Evolutionary conservation across 192 early-diverging fungal genomes (phyloP).

Genomic region (Rhizophagus clarus): DNA sequence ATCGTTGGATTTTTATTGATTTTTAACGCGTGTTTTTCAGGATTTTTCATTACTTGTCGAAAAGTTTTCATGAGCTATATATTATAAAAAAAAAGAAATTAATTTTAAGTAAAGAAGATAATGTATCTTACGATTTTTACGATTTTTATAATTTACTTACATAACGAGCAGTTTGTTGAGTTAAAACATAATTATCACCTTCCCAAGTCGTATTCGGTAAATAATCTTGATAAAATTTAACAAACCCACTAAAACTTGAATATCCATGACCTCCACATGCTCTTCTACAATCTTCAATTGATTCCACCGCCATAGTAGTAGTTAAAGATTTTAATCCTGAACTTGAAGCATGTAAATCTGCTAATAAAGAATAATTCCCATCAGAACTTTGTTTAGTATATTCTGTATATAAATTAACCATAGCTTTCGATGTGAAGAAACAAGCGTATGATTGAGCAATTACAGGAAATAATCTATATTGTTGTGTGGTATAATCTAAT

Average conservation of each 20-base stretch:
- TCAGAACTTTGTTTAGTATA: constrained; percentile 56
- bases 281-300: constrained; percentile 71
- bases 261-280: constrained; percentile 80
- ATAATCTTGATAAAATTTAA: constrained; percentile 64
- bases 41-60: not conserved
- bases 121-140: too few relatives aligned
- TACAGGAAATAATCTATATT: constrained; percentile 70
- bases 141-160: constrained; percentile 37
- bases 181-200: constrained; percentile 85
- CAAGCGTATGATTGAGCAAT: constrained; percentile 77
- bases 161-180: constrained; percentile 84
- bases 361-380: too few relatives aligned
- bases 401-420: constrained; percentile 69
- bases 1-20: constrained; percentile 27
- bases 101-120: too few relatives aligned
- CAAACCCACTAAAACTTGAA: constrained; percentile 71
- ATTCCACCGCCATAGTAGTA: constrained; percentile 67
- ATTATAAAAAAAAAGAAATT: too few relatives aligned
- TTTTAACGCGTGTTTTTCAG: constrained; percentile 61
- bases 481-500: constrained; percentile 79
- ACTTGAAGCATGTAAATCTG: constrained; percentile 74
- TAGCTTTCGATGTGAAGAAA: constrained; percentile 70
- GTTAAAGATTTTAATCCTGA: constrained; percentile 76
- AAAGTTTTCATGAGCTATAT: constrained; percentile 9
- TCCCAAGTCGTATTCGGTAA: constrained; percentile 82